These are phyloP conservation scores for Tilletia caries DNA, from an alignment of 1,284 basidiomycete species.

Conservation along the genomic window DNA sequence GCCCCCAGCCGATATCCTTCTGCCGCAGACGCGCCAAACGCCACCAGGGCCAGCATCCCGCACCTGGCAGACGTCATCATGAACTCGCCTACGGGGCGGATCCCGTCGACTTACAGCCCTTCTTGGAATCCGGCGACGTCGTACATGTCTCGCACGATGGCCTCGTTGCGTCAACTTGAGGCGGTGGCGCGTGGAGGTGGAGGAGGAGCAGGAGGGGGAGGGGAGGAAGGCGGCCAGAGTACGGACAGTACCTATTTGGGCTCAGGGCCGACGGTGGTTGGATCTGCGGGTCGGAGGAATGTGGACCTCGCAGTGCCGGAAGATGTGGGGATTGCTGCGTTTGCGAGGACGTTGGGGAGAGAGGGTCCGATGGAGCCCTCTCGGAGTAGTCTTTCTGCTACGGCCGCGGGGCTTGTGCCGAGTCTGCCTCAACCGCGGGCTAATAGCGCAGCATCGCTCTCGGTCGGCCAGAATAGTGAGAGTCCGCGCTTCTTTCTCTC, in stretches of 20 bases:
- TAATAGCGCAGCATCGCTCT: neutral
- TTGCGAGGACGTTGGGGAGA: neutral
- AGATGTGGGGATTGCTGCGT: neutral
- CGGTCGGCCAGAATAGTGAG: neutral
- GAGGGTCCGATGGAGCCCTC: neutral
- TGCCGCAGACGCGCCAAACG: neutral
- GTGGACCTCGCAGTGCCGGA: neutral
- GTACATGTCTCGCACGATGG: neutral
- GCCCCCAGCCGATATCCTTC: neutral
- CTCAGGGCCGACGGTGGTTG: neutral
- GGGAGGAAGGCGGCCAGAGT: neutral
- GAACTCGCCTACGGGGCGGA: constrained; percentile 4
- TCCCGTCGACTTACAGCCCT: neutral
- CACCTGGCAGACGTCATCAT: constrained; percentile 20
- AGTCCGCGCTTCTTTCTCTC: neutral
- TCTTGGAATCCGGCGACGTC: constrained; percentile 2
- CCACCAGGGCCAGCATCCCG: neutral
- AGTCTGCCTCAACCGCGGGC: neutral
- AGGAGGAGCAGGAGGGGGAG: neutral
- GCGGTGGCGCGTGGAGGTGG: neutral
- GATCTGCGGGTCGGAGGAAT: neutral
- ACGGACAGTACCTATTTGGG: neutral
- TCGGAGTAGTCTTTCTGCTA: neutral
- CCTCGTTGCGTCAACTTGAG: neutral
- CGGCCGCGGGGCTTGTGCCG: neutral